Evolutionary conservation across 805 yeast species (phyloP), one percentile per base, ranked within the genome.

Genomic region (Millerozyma miso): DNA sequence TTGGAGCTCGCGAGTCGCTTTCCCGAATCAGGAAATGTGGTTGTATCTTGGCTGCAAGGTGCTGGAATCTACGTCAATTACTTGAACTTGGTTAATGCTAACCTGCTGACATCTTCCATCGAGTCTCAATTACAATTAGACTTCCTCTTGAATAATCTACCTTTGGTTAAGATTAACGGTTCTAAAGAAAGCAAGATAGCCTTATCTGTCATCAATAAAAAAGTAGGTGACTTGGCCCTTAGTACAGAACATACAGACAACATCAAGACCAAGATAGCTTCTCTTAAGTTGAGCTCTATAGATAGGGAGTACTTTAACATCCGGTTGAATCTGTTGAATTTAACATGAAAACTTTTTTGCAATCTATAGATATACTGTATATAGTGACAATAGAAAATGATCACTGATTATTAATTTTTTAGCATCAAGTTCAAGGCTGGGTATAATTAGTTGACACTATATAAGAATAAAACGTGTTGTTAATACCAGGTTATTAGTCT

Each of bases 51-150:
- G 84, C 60, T 67, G 16, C 61, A 60, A 23, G 86, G 87, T 1
- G 78, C 84, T 19, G 82, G 77, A 0, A 65, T 84, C 4, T 85
- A 77, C 56, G 66, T 69, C 31, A 69, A 70, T 29, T 85, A 76
- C 53, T 52, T 81, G 33, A 58, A 63, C 10, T 45, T 75, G 1
- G 19, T 43, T 5, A 26, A 39, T 54, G 17, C 36, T 3, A 45
- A 50, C 3, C 32, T 32, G 7, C 17, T n/a, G 17, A 6, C 7
- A 7, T 13, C 7, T 15, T 8, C 34, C 14, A 6, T 8, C 17
- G 7, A 7, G 7, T 13, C n/a, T 13, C 34, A 32, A 7, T 32
- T 32, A 15, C 34, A 32, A 1, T 46, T 80, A 20, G 63, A 65
- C 13, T 64, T 62, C 18, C 56, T 83, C 35, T 54, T 79, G 10